A percentile compares a stretch with the other conserved stretches of the same genome.
Conservation (phyloP, 2,329 filamentous ascomycete species). For the Orbilia brochopaga region DNA sequence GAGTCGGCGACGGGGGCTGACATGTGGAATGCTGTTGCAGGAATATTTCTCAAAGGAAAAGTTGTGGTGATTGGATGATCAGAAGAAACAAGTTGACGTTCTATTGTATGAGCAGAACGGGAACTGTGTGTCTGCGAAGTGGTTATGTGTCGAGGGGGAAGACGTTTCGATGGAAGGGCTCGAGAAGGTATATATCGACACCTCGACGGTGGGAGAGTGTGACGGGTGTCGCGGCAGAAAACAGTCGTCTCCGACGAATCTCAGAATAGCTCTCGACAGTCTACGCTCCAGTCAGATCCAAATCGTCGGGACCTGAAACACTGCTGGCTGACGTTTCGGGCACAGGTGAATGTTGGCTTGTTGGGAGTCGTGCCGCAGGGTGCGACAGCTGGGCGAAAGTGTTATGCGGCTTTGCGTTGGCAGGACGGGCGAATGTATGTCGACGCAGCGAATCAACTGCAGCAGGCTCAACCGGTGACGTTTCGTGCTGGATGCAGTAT, state of each 20-base stretch:
- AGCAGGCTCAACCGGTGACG: neutral
- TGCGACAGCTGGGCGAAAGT: slow-evolving; percentile 18
- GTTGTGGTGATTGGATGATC: too few relatives aligned
- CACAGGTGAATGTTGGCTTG: slow-evolving; percentile 23
- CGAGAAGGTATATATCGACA: slow-evolving; percentile 15
- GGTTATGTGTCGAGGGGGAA: too few relatives aligned
- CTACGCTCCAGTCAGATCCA: slow-evolving; percentile 29
- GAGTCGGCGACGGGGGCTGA: neutral
- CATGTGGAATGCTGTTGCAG: slow-evolving; percentile 25
- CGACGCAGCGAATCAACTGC: slow-evolving; percentile 34
- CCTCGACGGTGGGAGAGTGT: neutral
- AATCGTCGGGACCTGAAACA: slow-evolving; percentile 31
- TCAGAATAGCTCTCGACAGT: slow-evolving; percentile 33
- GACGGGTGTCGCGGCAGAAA: slow-evolving; percentile 13
- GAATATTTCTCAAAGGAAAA: neutral
- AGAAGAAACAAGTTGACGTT: too few relatives aligned
- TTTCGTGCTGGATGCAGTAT: neutral
- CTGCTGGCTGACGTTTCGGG: slow-evolving; percentile 37
- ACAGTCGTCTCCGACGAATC: slow-evolving; percentile 5
- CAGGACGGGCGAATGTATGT: slow-evolving; percentile 14
- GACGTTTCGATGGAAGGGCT: neutral
- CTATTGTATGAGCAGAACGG: too few relatives aligned
- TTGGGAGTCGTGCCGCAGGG: slow-evolving; percentile 21
- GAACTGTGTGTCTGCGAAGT: too few relatives aligned
- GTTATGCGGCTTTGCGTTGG: slow-evolving; percentile 45